phyloP scores from a whole-genome alignment of 768 basidiomycete species.

The Trametes villosa region DNA sequence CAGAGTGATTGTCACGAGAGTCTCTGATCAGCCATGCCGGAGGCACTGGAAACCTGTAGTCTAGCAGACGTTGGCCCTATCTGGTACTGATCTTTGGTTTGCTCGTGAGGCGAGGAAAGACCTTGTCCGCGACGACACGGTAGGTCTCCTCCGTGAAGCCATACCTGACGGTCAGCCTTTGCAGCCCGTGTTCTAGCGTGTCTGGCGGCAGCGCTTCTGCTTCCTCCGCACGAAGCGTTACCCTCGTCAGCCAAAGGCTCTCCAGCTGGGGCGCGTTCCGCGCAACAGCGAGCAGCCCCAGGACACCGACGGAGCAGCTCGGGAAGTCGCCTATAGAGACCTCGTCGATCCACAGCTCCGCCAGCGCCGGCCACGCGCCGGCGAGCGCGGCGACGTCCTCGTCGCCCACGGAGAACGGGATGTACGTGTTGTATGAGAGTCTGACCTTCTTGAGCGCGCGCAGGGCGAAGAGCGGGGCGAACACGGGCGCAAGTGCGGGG shows the following conservation, averaged over 20 bases:
- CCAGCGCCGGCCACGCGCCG: not conserved
- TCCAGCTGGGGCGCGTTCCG: not conserved
- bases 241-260: not conserved
- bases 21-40: too few species aligned
- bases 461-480: not conserved
- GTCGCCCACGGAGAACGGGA: not conserved
- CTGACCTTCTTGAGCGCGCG: not conserved
- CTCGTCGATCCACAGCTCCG: not conserved
- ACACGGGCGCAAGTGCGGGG: not conserved
- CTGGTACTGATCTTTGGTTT: too few species aligned
- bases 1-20: too few species aligned
- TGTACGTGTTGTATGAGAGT: not conserved
- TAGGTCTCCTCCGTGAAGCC: not conserved
- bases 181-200: not conserved
- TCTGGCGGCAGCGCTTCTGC: not conserved
- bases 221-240: not conserved
- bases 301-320: not conserved
- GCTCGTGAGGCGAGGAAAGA: not conserved
- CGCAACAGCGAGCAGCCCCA: not conserved
- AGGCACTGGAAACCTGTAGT: too few species aligned
- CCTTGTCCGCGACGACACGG: not conserved
- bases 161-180: not conserved
- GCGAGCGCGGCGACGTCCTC: not conserved
- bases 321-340: not conserved
- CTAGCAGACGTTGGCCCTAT: too few species aligned